Evolutionary conservation across 78 protist species (phyloP).

Genomic region (Monosiga brevicollis): DNA sequence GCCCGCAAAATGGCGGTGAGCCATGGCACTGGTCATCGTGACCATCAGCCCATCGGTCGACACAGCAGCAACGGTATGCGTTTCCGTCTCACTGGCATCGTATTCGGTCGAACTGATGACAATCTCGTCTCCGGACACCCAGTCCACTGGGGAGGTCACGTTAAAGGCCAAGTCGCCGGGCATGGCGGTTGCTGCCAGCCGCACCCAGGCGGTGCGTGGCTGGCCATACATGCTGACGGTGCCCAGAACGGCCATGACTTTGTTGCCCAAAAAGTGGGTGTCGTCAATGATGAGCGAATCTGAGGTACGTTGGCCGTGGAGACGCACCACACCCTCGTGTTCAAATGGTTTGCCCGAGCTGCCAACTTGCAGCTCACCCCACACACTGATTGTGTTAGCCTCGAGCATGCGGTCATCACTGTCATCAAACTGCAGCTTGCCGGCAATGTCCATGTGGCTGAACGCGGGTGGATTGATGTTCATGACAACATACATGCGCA

Average conservation of each 20-base stretch:
- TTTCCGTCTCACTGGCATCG: not conserved
- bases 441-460: not conserved
- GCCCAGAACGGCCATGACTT: conserved; percentile 16
- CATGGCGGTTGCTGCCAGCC: not conserved
- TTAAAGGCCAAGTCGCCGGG: conserved; percentile 1
- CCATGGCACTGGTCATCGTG: not conserved
- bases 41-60: not conserved
- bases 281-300: not conserved
- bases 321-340: conserved; percentile 17
- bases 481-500: not conserved
- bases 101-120: conserved; percentile 26
- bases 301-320: conserved; percentile 18
- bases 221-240: conserved; percentile 21
- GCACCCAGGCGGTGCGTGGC: conserved; percentile 25
- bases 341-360: conserved; percentile 7
- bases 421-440: not conserved
- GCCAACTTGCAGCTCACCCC: conserved; percentile 29
- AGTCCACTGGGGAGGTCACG: conserved; percentile 10
- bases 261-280: conserved; percentile 12
- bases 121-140: conserved; percentile 32
- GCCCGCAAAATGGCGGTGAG: conserved; percentile 9
- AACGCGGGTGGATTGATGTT: not conserved
- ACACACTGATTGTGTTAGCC: not conserved
- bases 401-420: not conserved
- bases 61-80: not conserved